Evolutionary conservation across 805 yeast species (phyloP).

Genomic region (Metschnikowia gelsemii): DNA sequence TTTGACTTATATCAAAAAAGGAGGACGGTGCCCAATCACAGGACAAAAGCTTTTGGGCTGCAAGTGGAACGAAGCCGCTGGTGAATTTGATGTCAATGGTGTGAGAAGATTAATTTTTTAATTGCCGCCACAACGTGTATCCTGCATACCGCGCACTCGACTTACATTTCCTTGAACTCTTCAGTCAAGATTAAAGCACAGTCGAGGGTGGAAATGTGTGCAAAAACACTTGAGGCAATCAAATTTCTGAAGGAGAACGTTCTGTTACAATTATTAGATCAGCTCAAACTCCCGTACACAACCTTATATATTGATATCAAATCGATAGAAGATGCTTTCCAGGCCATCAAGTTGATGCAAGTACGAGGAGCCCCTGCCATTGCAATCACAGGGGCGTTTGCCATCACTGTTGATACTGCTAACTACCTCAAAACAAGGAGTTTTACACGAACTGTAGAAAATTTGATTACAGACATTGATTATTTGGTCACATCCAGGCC

Average conservation of each 20-base stretch:
- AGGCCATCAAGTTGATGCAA: constrained; percentile 85
- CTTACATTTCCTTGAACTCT: constrained; percentile 1
- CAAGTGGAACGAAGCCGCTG: constrained; percentile 52
- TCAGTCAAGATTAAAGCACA: too few relatives aligned
- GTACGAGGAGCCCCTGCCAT: constrained; percentile 99
- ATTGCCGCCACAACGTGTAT: constrained; percentile 3
- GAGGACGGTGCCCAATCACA: constrained; percentile 83
- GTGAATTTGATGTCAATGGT: constrained; percentile 73
- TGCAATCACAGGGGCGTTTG: constrained; percentile 88
- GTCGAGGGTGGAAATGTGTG: constrained; percentile 12
- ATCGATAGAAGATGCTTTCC: constrained; percentile 71
- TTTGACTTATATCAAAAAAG: constrained; percentile 23
- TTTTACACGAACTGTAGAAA: constrained; percentile 26
- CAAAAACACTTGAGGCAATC: constrained; percentile 55
- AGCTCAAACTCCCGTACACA: constrained; percentile 76
- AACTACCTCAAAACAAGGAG: constrained; percentile 24
- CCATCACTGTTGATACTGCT: constrained; percentile 72
- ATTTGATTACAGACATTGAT: constrained; percentile 52
- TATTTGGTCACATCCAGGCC: constrained; percentile 79
- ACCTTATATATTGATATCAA: constrained; percentile 63
- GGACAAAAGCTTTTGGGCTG: constrained; percentile 73
- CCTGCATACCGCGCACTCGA: constrained; percentile 4
- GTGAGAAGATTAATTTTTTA: constrained; percentile 70
- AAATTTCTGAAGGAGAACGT: constrained; percentile 50
- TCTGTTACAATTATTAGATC: constrained; percentile 69